Base-by-base conservation (phyloP, 1,284 basidiomycete species). In the Irpex sp. region DNA sequence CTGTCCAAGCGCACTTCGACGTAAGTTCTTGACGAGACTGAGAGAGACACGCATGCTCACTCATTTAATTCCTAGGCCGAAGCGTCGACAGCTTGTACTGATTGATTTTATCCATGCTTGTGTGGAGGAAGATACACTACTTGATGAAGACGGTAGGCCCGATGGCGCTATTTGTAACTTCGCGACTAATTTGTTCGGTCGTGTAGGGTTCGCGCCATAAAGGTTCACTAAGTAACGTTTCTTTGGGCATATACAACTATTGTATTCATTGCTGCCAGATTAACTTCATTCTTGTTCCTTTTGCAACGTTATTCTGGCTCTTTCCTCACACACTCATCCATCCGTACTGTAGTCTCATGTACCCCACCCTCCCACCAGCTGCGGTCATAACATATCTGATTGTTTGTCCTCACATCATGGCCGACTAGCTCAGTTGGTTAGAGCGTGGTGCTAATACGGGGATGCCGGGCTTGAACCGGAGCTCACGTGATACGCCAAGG, bases 61-160 rank as follows among this genome's bases (percentile, higher is more conserved):
- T 26, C 31, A 26, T 81, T 5, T 9, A 11, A 60, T 21, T 51
- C 5, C 4, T 62, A 85, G 93, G 69, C 91, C 92, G 1, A 94
- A 92, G 74, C 85, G 87, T 37, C 86, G 92, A 60, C 84, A 93
- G 68, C 81, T 95, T 4, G 83, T 95, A 7, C 78, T 94, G 57
- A 81, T 87, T 1, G 89, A 91, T 60, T 96, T 86, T 74, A 84
- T 96, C 43, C 76, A 83, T 55, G 89, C 88, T 9, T 93, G 90
- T 71, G 69, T 94, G 35, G 92, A 92, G 17, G 92, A 95, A 72
- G 83, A 81, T 55, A 93, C 92, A 0, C 73, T 95, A 47, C 79
- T 95, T 59, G 87, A 94, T 69, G 94, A 95, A 74, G 89, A 88
- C 63, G 88, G 89, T 87, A 66, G 75, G 81, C 76, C 47, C 26